phyloP scores from a whole-genome alignment of 108 stramenopile species.

The Seminavis robusta region DNA sequence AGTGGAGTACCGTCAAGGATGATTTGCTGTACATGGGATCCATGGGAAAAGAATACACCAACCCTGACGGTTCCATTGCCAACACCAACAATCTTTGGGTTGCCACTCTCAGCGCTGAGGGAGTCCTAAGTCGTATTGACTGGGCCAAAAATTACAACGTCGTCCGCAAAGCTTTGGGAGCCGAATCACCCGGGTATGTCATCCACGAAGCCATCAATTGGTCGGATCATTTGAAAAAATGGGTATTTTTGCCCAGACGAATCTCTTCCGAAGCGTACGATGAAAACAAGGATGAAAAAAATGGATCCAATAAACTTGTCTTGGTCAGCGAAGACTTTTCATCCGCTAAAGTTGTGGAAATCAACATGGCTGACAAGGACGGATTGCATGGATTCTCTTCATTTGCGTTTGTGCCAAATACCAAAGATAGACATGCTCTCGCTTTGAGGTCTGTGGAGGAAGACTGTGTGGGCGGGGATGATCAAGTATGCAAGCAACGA shows the following conservation, averaged over 20 bases:
- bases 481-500: slow-evolving; percentile 78
- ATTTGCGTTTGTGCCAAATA: slow-evolving; percentile 93
- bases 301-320: slow-evolving; percentile 85
- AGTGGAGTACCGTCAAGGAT: slow-evolving; percentile 94
- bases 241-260: slow-evolving; percentile 93
- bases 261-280: slow-evolving; percentile 83
- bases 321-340: slow-evolving; percentile 80
- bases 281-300: slow-evolving; percentile 83
- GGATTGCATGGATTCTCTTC: slow-evolving; percentile 90
- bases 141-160: slow-evolving; percentile 80
- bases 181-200: slow-evolving; percentile 79
- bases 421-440: slow-evolving; percentile 77
- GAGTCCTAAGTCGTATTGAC: slow-evolving; percentile 70
- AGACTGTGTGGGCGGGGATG: slow-evolving; percentile 72
- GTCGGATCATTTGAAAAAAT: slow-evolving; percentile 77
- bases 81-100: slow-evolving; percentile 95
- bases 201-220: slow-evolving; percentile 93
- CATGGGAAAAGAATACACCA: slow-evolving; percentile 94
- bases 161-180: slow-evolving; percentile 74
- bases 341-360: slow-evolving; percentile 60
- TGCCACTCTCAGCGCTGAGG: slow-evolving; percentile 65
- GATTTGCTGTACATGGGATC: slow-evolving; percentile 85
- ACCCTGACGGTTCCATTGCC: slow-evolving; percentile 66
- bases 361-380: slow-evolving; percentile 50
- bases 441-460: slow-evolving; percentile 91